phyloP scores from a whole-genome alignment of 345 rosid species.

The Eutrema heterophyllum region DNA sequence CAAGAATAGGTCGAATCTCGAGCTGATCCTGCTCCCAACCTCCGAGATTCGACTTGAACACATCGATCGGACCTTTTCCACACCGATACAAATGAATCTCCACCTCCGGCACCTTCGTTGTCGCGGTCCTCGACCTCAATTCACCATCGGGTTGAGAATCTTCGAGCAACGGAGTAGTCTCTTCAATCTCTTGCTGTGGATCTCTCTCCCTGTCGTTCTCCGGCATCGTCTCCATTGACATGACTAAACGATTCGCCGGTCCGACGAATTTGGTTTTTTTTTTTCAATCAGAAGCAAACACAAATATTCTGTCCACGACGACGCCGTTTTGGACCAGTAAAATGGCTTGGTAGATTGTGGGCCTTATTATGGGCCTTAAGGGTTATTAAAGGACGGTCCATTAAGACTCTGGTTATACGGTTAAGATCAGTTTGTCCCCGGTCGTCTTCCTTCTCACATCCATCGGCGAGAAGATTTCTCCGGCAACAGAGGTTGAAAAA shows the following conservation, averaged over 20 bases:
- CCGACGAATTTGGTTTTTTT: not conserved
- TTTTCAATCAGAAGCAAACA: not conserved
- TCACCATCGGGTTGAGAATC: slow-evolving; percentile 13
- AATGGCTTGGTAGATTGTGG: not conserved
- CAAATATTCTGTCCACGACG: not conserved
- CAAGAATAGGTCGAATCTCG: slow-evolving; percentile 71
- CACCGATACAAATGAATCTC: slow-evolving; percentile 69
- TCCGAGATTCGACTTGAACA: slow-evolving; percentile 62
- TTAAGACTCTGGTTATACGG: not conserved
- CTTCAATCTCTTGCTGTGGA: slow-evolving; percentile 45
- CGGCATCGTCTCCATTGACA: slow-evolving; percentile 23
- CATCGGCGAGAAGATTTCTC: slow-evolving; percentile 14
- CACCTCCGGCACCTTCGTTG: slow-evolving; percentile 58
- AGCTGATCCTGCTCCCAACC: slow-evolving; percentile 93
- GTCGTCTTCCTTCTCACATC: not conserved
- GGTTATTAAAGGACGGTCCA: not conserved
- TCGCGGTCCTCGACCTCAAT: slow-evolving; percentile 27
- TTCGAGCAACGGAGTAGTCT: slow-evolving; percentile 26
- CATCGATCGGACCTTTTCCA: slow-evolving; percentile 87
- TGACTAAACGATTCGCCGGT: slow-evolving; percentile 11
- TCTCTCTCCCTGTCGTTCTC: slow-evolving; percentile 6
- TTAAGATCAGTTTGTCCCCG: not conserved
- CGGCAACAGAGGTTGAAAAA: slow-evolving; percentile 24
- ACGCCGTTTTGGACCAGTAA: not conserved
- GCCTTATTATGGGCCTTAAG: not conserved